Evolutionary conservation across 2,329 filamentous ascomycete genomes (phyloP).

Genomic region (Rhynchosporium secalis): DNA sequence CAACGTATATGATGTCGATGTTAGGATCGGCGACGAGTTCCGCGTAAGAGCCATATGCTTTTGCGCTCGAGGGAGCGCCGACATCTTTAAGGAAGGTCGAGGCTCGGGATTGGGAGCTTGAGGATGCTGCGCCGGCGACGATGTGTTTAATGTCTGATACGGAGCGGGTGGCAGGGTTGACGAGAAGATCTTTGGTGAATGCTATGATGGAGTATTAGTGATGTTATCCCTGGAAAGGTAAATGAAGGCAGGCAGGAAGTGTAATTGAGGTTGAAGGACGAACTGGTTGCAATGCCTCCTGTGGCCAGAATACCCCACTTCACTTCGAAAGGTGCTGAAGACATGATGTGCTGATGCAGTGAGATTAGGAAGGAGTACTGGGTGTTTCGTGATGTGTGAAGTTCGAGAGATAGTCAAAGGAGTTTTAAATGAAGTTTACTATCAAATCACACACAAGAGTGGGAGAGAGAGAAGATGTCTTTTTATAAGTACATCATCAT

Average conservation of each 20-base stretch:
- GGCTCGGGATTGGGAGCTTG: constrained; percentile 59
- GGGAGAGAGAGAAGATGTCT: not conserved
- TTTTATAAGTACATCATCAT: too few species aligned
- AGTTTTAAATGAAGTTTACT: too few species aligned
- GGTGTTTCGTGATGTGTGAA: too few species aligned
- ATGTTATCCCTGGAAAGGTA: not conserved
- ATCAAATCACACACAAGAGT: not conserved
- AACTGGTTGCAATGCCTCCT: constrained; percentile 42
- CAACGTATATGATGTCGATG: constrained; percentile 69
- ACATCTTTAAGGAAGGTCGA: constrained; percentile 60
- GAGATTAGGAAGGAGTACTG: too few species aligned
- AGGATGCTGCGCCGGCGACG: constrained; percentile 65
- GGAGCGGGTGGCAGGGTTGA: constrained; percentile 58
- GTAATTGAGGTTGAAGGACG: constrained; percentile 8
- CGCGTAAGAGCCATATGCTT: constrained; percentile 65
- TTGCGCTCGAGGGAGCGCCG: constrained; percentile 55
- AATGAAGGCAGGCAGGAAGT: not conserved
- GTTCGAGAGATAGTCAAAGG: too few species aligned
- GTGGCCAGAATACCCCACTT: constrained; percentile 42
- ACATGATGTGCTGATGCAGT: constrained; percentile 26
- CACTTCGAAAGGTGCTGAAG: constrained; percentile 34
- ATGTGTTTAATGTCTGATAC: constrained; percentile 62
- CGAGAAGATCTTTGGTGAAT: constrained; percentile 64
- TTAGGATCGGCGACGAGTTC: constrained; percentile 64
- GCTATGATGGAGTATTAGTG: constrained; percentile 37